Evolutionary conservation across 306 rosid species (phyloP).

Genomic region (Geum urbanum): DNA sequence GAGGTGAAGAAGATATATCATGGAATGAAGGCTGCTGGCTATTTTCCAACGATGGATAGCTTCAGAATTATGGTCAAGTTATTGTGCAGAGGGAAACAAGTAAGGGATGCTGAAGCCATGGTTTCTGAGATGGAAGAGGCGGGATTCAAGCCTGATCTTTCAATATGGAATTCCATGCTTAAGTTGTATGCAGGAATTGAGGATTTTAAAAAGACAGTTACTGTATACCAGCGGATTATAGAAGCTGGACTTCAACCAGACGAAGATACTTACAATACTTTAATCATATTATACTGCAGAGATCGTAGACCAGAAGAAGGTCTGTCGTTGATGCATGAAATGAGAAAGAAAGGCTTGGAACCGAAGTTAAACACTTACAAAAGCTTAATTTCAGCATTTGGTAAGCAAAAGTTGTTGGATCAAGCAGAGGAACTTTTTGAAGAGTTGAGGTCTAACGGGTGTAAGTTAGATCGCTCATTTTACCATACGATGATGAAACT

Average conservation of each 20-base stretch:
- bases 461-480: slow-evolving; percentile 75
- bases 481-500: slow-evolving; percentile 89
- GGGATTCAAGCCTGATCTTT: slow-evolving; percentile 81
- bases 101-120: slow-evolving; percentile 78
- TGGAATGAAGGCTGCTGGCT: slow-evolving; percentile 97
- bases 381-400: slow-evolving; percentile 85
- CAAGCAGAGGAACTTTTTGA: slow-evolving; percentile 91
- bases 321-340: slow-evolving; percentile 65
- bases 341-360: slow-evolving; percentile 68
- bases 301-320: slow-evolving; percentile 91
- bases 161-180: slow-evolving; percentile 66
- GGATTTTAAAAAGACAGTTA: slow-evolving; percentile 59
- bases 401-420: slow-evolving; percentile 57
- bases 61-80: slow-evolving; percentile 73
- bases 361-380: slow-evolving; percentile 79
- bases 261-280: slow-evolving; percentile 70
- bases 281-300: slow-evolving; percentile 82
- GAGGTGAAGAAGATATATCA: slow-evolving; percentile 87
- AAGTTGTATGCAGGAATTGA: slow-evolving; percentile 62
- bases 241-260: slow-evolving; percentile 66
- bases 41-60: slow-evolving; percentile 79
- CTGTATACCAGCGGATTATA: slow-evolving; percentile 57
- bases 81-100: slow-evolving; percentile 63
- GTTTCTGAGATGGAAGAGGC: slow-evolving; percentile 76
- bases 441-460: slow-evolving; percentile 65